These are phyloP conservation scores for Suhomyces kilbournensis DNA, from an alignment of 805 yeast genomes.

Conservation along the genomic window DNA sequence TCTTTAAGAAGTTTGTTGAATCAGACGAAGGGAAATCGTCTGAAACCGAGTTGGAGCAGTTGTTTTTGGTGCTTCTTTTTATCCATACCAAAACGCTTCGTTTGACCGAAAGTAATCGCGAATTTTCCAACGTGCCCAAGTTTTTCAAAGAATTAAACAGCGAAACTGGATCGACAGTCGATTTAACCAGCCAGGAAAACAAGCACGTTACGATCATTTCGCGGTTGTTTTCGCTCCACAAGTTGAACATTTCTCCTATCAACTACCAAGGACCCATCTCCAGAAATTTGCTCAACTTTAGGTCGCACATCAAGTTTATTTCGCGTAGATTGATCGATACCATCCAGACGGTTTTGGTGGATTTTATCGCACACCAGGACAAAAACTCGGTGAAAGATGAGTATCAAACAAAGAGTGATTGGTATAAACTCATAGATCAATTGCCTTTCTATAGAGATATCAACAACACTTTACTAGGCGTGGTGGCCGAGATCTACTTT, in stretches of 20 bases:
- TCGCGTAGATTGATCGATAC: constrained; percentile 50
- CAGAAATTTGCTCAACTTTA: constrained; percentile 59
- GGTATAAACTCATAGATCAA: constrained; percentile 55
- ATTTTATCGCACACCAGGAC: constrained; percentile 46
- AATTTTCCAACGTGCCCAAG: constrained; percentile 31
- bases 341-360: constrained; percentile 48
- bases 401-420: constrained; percentile 41
- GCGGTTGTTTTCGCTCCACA: constrained; percentile 35
- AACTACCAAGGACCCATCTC: constrained; percentile 67
- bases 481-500: constrained; percentile 53
- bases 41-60: constrained; percentile 32
- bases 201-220: constrained; percentile 32
- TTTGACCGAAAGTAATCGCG: constrained; percentile 35
- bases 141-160: constrained; percentile 23
- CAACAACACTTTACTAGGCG: constrained; percentile 63
- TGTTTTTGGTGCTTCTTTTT: constrained; percentile 48
- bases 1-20: constrained; percentile 35
- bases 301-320: constrained; percentile 59
- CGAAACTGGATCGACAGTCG: constrained; percentile 5
- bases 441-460: constrained; percentile 59
- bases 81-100: constrained; percentile 36
- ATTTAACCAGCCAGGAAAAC: constrained; percentile 42
- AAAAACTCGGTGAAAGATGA: constrained; percentile 49
- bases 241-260: constrained; percentile 39
- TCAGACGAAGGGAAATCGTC: constrained; percentile 11